These are phyloP conservation scores for Sordariomycetes sp. DNA, from an alignment of 2,329 filamentous ascomycete species.

Conservation along the genomic window DNA sequence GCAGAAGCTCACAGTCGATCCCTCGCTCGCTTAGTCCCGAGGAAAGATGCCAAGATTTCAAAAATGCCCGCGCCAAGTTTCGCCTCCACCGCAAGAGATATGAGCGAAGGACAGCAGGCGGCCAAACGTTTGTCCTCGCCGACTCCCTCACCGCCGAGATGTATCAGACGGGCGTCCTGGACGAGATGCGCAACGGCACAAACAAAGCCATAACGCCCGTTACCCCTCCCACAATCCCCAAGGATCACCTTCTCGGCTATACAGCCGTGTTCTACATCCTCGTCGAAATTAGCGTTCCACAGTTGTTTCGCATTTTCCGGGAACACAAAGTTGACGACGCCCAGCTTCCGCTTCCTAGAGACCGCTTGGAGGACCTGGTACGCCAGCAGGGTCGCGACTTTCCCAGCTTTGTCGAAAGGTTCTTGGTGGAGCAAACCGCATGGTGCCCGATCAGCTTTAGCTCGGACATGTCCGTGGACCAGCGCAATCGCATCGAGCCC, in stretches of 20 bases:
- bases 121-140: background rate
- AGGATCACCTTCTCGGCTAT: background rate
- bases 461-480: conserved; percentile 7
- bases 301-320: background rate
- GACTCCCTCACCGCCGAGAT: background rate
- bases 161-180: background rate
- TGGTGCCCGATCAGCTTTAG: conserved; percentile 11
- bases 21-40: background rate
- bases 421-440: conserved; percentile 7
- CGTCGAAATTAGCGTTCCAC: background rate
- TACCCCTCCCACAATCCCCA: background rate
- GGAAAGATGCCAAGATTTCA: background rate
- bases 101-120: background rate
- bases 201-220: background rate
- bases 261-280: background rate
- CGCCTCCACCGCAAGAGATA: background rate
- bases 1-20: background rate
- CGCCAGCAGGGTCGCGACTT: background rate
- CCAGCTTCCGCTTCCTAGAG: background rate
- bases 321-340: background rate
- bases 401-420: background rate
- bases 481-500: conserved; percentile 7
- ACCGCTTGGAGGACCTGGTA: background rate
- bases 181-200: background rate
- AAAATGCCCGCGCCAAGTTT: background rate